phyloP scores from a whole-genome alignment of 148 eudicot genomes.

The Silene uniflora region DNA sequence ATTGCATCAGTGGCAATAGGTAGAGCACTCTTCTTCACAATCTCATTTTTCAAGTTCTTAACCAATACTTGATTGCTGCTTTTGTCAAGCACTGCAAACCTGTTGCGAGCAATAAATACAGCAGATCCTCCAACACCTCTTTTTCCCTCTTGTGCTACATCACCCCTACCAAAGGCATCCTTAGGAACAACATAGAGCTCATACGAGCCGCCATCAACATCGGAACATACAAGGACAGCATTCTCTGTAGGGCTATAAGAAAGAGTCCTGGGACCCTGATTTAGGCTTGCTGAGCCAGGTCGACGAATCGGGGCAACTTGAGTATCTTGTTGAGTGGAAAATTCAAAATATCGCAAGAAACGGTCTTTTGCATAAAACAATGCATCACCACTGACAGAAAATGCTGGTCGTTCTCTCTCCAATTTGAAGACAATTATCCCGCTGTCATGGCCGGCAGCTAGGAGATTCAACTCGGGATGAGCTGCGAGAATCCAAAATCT shows the following conservation, averaged over 20 bases:
- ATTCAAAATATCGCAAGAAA: slow-evolving; percentile 71
- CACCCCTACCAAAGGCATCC: slow-evolving; percentile 60
- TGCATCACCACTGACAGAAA: slow-evolving; percentile 76
- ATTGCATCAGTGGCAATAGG: slow-evolving; percentile 72
- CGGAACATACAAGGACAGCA: slow-evolving; percentile 74
- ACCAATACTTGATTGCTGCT: slow-evolving; percentile 62
- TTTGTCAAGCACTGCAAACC: slow-evolving; percentile 85
- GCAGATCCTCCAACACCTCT: slow-evolving; percentile 78
- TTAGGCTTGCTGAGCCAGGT: slow-evolving; percentile 67
- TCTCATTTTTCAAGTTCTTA: slow-evolving; percentile 79
- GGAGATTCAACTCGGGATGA: slow-evolving; percentile 85
- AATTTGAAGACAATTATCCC: slow-evolving; percentile 83
- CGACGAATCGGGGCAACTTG: slow-evolving; percentile 79
- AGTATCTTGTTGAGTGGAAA: slow-evolving; percentile 65
- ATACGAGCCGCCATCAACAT: slow-evolving; percentile 76
- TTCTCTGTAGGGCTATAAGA: slow-evolving; percentile 85
- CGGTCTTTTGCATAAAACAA: slow-evolving; percentile 84
- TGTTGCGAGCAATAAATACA: slow-evolving; percentile 75
- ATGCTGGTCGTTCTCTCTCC: slow-evolving; percentile 95
- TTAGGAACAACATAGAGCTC: slow-evolving; percentile 74
- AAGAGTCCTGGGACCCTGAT: slow-evolving; percentile 77
- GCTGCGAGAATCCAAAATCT: slow-evolving; percentile 82
- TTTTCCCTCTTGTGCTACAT: slow-evolving; percentile 64
- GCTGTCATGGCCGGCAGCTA: slow-evolving; percentile 86
- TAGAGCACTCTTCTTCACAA: slow-evolving; percentile 60